These are phyloP conservation scores for Arabis alpina DNA, from an alignment of 345 rosid species.

Conservation along the genomic window DNA sequence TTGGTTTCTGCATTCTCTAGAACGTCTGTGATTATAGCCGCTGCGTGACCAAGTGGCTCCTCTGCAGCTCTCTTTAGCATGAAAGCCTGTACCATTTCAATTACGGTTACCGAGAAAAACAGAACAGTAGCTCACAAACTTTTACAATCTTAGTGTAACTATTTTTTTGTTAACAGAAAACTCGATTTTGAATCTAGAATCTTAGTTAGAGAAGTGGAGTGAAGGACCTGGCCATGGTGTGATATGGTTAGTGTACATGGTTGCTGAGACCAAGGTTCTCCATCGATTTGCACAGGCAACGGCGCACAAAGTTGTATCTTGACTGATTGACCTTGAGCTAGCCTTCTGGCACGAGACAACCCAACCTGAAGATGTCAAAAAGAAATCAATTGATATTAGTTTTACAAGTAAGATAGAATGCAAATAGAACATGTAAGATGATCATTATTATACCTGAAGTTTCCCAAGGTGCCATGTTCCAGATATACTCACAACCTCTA, in stretches of 20 bases:
- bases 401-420: slow-evolving; percentile 9
- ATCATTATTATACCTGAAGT: slow-evolving; percentile 66
- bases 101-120: background rate
- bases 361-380: slow-evolving; percentile 64
- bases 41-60: slow-evolving; percentile 97
- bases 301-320: slow-evolving; percentile 84
- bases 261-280: slow-evolving; percentile 95
- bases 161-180: background rate
- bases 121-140: slow-evolving; percentile 11
- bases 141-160: background rate
- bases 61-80: slow-evolving; percentile 86
- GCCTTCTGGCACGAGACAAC: slow-evolving; percentile 89
- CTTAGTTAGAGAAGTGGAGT: background rate
- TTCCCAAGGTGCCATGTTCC: slow-evolving; percentile 97
- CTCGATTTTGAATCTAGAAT: background rate
- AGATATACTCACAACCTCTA: slow-evolving; percentile 88
- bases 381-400: background rate
- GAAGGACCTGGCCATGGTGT: slow-evolving; percentile 89
- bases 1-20: slow-evolving; percentile 90
- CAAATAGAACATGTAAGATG: slow-evolving; percentile 6
- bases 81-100: slow-evolving; percentile 67
- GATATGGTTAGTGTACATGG: slow-evolving; percentile 78
- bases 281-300: slow-evolving; percentile 91
- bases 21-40: slow-evolving; percentile 87
- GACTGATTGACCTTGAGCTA: slow-evolving; percentile 92